Conservation (phyloP, 176 grass and related monocot genomes). For the Cenchrus americanus region DNA sequence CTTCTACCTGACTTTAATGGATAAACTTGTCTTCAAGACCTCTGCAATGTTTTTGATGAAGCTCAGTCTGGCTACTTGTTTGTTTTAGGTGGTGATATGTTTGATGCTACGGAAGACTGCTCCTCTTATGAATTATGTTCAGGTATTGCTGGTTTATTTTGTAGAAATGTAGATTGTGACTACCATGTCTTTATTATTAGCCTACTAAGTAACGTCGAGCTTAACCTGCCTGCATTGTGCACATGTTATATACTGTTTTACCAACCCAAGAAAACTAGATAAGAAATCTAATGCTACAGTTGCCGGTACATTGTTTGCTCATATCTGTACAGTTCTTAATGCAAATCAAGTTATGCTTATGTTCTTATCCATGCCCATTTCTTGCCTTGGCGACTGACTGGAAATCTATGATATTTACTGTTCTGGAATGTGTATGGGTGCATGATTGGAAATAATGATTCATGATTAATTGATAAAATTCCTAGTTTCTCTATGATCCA, state of each 20-base stretch:
- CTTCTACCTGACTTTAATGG: not conserved
- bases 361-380: constrained; percentile 2
- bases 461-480: not conserved
- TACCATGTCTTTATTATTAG: not conserved
- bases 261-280: constrained; percentile 2
- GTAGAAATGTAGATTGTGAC: not conserved
- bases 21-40: not conserved
- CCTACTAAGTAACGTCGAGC: not conserved
- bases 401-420: not conserved
- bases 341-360: not conserved
- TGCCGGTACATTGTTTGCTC: constrained; percentile 6
- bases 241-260: not conserved
- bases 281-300: not conserved
- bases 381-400: constrained; percentile 2
- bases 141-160: constrained; percentile 54
- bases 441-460: not conserved
- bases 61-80: constrained; percentile 18
- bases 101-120: constrained; percentile 76
- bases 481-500: not conserved
- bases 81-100: constrained; percentile 74
- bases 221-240: not conserved
- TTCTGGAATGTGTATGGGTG: not conserved
- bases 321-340: not conserved
- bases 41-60: not conserved
- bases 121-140: constrained; percentile 71